Conservation (phyloP, 1,284 basidiomycete genomes). For the Agroathelia rolfsii region DNA sequence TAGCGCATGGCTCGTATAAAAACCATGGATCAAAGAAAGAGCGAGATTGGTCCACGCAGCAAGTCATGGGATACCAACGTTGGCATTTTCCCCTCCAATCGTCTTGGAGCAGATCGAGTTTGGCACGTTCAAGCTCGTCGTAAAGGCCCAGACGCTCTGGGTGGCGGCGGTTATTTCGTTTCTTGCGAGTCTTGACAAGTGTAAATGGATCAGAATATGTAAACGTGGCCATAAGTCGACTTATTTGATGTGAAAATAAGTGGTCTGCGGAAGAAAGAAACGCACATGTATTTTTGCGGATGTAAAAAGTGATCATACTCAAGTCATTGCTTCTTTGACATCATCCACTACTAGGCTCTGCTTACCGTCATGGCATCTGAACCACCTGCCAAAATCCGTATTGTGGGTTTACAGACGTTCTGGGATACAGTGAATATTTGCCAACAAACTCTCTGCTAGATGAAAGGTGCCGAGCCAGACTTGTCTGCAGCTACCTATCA, state of each 20-base stretch:
- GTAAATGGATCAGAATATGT: constrained; percentile 26
- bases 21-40: constrained; percentile 12
- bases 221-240: constrained; percentile 18
- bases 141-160: constrained; percentile 16
- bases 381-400: no score
- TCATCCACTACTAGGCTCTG: no score
- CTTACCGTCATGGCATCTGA: no score
- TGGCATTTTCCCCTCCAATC: constrained; percentile 35
- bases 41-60: constrained; percentile 21
- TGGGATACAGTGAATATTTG: no score
- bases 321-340: no score
- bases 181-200: constrained; percentile 32
- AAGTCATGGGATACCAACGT: constrained; percentile 14
- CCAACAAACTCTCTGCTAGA: constrained; percentile 34
- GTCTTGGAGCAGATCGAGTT: constrained; percentile 26
- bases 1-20: constrained; percentile 15
- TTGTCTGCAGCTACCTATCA: constrained; percentile 88
- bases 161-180: constrained; percentile 19
- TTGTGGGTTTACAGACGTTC: no score
- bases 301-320: no score
- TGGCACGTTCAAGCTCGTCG: constrained; percentile 25
- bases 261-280: no score
- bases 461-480: constrained; percentile 73
- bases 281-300: no score
- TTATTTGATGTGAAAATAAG: no score